Evolutionary conservation across 208 protist genomes (phyloP).

Genomic region (Acanthamoeba comandoni): DNA sequence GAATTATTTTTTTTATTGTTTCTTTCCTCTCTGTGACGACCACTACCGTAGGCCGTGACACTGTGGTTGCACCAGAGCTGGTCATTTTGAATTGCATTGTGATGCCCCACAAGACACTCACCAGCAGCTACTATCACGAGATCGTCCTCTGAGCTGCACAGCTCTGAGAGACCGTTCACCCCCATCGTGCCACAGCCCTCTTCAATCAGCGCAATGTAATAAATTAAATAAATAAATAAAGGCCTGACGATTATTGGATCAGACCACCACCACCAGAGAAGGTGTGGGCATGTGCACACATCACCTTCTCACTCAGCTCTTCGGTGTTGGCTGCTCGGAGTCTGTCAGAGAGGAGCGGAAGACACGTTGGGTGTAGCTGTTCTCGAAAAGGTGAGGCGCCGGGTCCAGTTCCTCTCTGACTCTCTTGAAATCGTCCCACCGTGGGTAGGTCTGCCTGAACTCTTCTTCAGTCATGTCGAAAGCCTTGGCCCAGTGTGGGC

Average conservation of each 20-base stretch:
- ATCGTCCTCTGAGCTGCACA: slow-evolving; percentile 49
- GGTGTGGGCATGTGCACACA: too few relatives aligned
- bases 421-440: slow-evolving; percentile 71
- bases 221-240: too few relatives aligned
- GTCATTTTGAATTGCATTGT: slow-evolving; percentile 74
- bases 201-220: too few relatives aligned
- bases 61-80: slow-evolving; percentile 67
- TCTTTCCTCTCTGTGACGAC: slow-evolving; percentile 2
- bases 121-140: slow-evolving; percentile 49
- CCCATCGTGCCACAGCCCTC: too few relatives aligned
- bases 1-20: too few relatives aligned
- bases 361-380: slow-evolving; percentile 54
- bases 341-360: slow-evolving; percentile 9
- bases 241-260: too few relatives aligned
- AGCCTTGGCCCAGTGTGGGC: slow-evolving; percentile 76
- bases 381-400: slow-evolving; percentile 28
- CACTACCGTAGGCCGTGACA: slow-evolving; percentile 63
- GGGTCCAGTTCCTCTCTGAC: slow-evolving; percentile 61
- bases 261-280: too few relatives aligned
- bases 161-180: too few relatives aligned
- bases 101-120: slow-evolving; percentile 75
- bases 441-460: slow-evolving; percentile 13
- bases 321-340: too few relatives aligned
- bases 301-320: too few relatives aligned
- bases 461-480: slow-evolving; percentile 43